These are phyloP conservation scores for Exserohilum rostratum DNA, from an alignment of 2,329 filamentous ascomycete species.

Conservation along the genomic window DNA sequence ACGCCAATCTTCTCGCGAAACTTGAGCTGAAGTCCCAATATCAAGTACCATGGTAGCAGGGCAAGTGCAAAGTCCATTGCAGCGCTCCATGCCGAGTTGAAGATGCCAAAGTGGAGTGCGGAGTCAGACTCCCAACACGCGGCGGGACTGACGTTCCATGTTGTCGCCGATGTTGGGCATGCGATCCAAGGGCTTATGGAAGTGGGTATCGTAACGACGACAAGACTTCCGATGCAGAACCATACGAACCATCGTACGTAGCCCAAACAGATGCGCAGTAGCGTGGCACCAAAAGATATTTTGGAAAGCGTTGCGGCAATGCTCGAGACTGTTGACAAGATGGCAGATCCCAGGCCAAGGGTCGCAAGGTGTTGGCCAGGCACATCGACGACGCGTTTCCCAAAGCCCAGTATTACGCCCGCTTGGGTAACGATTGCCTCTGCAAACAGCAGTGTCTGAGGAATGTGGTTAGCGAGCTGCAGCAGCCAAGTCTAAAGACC, in stretches of 20 bases:
- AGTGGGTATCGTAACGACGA: conserved; percentile 35
- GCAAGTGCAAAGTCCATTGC: conserved; percentile 33
- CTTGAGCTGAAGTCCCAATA: conserved; percentile 30
- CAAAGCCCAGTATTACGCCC: conserved; percentile 29
- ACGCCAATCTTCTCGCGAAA: conserved; percentile 36
- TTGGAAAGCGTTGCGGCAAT: conserved; percentile 35
- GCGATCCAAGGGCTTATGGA: conserved; percentile 28
- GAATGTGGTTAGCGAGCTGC: background rate
- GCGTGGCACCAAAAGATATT: conserved; percentile 38
- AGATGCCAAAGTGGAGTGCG: conserved; percentile 32
- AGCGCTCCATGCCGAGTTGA: conserved; percentile 37
- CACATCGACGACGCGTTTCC: conserved; percentile 30
- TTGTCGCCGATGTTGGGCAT: conserved; percentile 26
- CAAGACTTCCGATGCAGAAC: conserved; percentile 33
- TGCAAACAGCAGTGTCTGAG: conserved; percentile 29
- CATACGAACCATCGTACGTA: conserved; percentile 25
- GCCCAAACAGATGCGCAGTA: conserved; percentile 30
- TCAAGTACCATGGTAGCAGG: conserved; percentile 35
- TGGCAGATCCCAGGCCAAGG: conserved; percentile 23
- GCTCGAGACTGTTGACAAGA: conserved; percentile 31
- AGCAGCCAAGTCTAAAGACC: background rate
- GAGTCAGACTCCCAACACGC: conserved; percentile 28
- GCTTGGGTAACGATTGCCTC: conserved; percentile 29
- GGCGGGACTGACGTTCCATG: conserved; percentile 20
- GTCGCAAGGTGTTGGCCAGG: conserved; percentile 15